These are phyloP conservation scores for Lithospermum erythrorhizon DNA, from an alignment of 257 asterid species.

Conservation along the genomic window DNA sequence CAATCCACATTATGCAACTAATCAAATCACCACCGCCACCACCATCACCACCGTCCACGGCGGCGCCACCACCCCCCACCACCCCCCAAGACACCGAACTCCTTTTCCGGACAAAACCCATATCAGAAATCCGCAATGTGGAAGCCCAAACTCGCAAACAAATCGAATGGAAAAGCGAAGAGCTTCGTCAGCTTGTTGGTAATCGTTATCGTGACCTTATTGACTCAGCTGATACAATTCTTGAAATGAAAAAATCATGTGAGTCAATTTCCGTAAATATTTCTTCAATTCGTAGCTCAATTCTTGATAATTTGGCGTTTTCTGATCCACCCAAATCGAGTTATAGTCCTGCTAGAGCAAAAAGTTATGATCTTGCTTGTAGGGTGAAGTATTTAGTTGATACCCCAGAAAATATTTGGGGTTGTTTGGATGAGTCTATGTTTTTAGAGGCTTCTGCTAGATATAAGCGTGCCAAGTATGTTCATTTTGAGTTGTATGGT, in stretches of 20 bases:
- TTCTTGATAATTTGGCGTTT: no score
- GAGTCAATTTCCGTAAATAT: slow-evolving; percentile 71
- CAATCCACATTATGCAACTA: no score
- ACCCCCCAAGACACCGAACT: slow-evolving; percentile 69
- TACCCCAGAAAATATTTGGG: slow-evolving; percentile 98
- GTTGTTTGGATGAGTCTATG: slow-evolving; percentile 94
- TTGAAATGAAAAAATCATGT: slow-evolving; percentile 78
- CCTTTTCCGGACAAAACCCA: slow-evolving; percentile 77
- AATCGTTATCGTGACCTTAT: slow-evolving; percentile 93
- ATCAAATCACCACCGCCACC: no score
- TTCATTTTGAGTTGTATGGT: slow-evolving; percentile 47
- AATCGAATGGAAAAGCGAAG: slow-evolving; percentile 92
- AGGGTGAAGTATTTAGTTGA: slow-evolving; percentile 95
- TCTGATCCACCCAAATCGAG: no score
- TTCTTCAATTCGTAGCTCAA: slow-evolving; percentile 35
- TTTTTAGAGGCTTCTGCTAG: slow-evolving; percentile 83
- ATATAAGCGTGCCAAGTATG: slow-evolving; percentile 82
- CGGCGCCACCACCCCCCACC: background rate
- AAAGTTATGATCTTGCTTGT: slow-evolving; percentile 74
- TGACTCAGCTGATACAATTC: slow-evolving; percentile 95
- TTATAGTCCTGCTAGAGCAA: no score
- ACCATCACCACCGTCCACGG: no score
- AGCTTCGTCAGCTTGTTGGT: slow-evolving; percentile 89
- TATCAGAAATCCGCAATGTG: slow-evolving; percentile 76
- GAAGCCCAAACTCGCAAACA: slow-evolving; percentile 79